Evolutionary conservation across 768 basidiomycete genomes (phyloP).

Genomic region (Cystoderma amianthinum): DNA sequence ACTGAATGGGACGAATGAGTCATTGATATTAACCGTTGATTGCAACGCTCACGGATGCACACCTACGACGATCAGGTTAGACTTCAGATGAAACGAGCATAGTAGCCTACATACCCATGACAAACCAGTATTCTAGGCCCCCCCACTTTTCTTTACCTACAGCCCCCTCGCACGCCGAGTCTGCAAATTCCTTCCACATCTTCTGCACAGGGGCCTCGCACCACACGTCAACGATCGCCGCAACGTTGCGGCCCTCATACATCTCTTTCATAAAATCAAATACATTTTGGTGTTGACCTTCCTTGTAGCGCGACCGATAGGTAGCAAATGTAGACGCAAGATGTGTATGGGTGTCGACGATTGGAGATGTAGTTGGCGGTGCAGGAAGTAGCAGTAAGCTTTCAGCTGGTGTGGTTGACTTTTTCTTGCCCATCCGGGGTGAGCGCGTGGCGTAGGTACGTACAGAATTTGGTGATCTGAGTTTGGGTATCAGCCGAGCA

Average conservation of each 20-base stretch:
- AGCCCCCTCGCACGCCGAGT: conserved; percentile 50
- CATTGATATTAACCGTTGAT: neutral
- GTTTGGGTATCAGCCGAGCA: too few relatives aligned
- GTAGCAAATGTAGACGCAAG: conserved; percentile 64
- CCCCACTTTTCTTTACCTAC: conserved; percentile 51
- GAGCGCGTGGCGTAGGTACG: too few relatives aligned
- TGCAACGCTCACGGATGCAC: conserved; percentile 58
- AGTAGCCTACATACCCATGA: conserved; percentile 52
- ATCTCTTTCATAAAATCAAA: conserved; percentile 63
- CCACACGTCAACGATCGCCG: conserved; percentile 80
- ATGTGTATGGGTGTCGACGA: conserved; percentile 85
- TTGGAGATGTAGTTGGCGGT: conserved; percentile 25
- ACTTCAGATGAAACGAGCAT: too few relatives aligned
- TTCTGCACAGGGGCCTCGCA: conserved; percentile 71
- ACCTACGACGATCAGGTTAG: too few relatives aligned
- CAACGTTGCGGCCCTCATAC: conserved; percentile 50
- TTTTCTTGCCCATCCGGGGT: conserved; percentile 38
- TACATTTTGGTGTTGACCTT: conserved; percentile 45
- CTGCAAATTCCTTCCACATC: conserved; percentile 67
- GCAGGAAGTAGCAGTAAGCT: conserved; percentile 28
- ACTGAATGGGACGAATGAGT: conserved; percentile 30
- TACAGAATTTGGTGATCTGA: too few relatives aligned
- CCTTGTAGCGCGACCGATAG: conserved; percentile 58
- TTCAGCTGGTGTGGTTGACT: conserved; percentile 27
- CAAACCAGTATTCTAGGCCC: conserved; percentile 75